phyloP scores from a whole-genome alignment of 345 rosid species.

The Pugionium cornutum region DNA sequence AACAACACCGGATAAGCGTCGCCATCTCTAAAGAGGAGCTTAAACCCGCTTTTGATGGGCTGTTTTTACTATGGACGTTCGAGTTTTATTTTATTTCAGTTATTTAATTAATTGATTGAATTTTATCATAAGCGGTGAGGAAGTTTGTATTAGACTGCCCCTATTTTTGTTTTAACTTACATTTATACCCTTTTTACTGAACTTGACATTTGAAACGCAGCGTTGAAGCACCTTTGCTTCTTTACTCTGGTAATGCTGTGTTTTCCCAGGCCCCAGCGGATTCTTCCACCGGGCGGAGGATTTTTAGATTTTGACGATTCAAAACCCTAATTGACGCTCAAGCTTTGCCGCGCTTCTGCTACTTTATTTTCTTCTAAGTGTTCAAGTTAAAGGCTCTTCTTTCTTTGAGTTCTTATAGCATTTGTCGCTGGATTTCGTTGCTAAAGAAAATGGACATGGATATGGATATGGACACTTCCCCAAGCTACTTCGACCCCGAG shows the following conservation, averaged over 20 bases:
- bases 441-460: constrained; percentile 48
- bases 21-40: constrained; percentile 41
- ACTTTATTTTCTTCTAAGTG: not conserved
- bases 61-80: not conserved
- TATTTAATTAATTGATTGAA: not conserved
- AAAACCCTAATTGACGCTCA: constrained; percentile 25
- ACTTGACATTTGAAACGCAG: constrained; percentile 18
- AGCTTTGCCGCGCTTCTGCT: constrained; percentile 26
- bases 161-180: not conserved
- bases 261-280: constrained; percentile 2
- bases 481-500: constrained; percentile 70
- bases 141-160: not conserved
- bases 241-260: not conserved
- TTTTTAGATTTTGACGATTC: constrained; percentile 15
- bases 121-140: too few species aligned
- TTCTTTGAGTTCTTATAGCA: not conserved
- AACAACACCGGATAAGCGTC: constrained; percentile 54
- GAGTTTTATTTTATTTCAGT: not conserved
- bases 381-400: constrained; percentile 14
- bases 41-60: constrained; percentile 4
- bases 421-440: not conserved
- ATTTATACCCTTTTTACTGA: constrained; percentile 2
- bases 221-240: constrained; percentile 13
- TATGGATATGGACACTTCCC: constrained; percentile 76
- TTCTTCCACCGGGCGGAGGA: constrained; percentile 29